A percentile compares a stretch with the other conserved stretches of the same genome.
These are phyloP conservation scores for Nemania diffusa DNA, from an alignment of 2,329 filamentous ascomycete genomes.

Conservation along the genomic window DNA sequence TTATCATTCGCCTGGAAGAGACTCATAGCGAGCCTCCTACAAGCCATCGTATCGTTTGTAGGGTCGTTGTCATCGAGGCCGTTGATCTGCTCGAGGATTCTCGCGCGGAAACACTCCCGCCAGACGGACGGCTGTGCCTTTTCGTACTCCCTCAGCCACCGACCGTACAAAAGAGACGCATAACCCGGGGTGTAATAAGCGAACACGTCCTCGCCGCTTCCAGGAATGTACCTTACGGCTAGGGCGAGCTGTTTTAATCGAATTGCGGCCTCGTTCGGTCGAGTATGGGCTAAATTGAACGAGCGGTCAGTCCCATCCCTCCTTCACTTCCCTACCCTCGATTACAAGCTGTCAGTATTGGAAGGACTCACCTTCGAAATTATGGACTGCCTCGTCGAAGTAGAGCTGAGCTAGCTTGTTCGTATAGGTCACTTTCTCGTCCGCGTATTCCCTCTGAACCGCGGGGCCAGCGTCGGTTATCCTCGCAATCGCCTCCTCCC, in stretches of 20 bases:
- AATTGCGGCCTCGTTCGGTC: slow-evolving; percentile 13
- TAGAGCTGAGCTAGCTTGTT: slow-evolving; percentile 15
- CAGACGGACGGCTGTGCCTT: slow-evolving; percentile 16
- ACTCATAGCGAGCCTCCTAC: slow-evolving; percentile 7
- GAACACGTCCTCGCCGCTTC: slow-evolving; percentile 14
- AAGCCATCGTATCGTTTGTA: slow-evolving; percentile 10
- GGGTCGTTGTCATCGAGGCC: slow-evolving; percentile 15
- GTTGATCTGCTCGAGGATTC: slow-evolving; percentile 14
- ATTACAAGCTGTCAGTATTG: background rate
- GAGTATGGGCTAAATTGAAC: background rate
- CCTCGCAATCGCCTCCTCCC: slow-evolving; percentile 11
- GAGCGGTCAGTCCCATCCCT: background rate
- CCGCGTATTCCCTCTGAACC: slow-evolving; percentile 10
- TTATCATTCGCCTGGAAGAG: slow-evolving; percentile 12
- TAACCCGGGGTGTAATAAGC: slow-evolving; percentile 11
- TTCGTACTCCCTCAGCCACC: slow-evolving; percentile 17
- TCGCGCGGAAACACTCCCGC: slow-evolving; percentile 19
- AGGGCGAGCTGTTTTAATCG: slow-evolving; percentile 14
- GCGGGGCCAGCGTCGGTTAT: slow-evolving; percentile 4
- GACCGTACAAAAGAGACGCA: slow-evolving; percentile 9
- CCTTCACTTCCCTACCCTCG: background rate
- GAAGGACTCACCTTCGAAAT: slow-evolving; percentile 8
- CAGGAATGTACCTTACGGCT: slow-evolving; percentile 1
- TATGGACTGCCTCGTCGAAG: slow-evolving; percentile 12
- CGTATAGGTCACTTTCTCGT: background rate